Conservation (phyloP, 441 rosid species). For the Mallotus japonicus region DNA sequence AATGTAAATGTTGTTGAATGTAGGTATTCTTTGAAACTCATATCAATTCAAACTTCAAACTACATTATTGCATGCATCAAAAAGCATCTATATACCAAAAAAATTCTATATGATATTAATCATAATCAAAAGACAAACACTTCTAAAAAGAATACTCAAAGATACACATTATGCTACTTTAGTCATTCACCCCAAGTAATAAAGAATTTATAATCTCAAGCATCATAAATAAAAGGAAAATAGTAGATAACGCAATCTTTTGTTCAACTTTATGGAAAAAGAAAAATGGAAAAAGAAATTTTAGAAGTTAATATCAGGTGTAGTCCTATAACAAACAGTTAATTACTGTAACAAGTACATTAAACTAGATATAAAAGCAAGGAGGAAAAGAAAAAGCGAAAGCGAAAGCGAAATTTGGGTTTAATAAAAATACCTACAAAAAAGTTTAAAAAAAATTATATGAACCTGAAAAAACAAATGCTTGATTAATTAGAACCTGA, state of each 20-base stretch:
- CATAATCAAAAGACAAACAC: not conserved
- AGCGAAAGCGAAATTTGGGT: too few relatives aligned
- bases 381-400: too few relatives aligned
- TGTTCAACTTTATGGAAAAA: not conserved
- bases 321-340: too few relatives aligned
- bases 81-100: not conserved
- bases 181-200: not conserved
- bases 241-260: not conserved
- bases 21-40: not conserved
- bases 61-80: not conserved
- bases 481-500: conserved; percentile 16
- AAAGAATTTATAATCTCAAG: too few relatives aligned
- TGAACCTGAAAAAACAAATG: conserved; percentile 64
- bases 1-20: too few relatives aligned
- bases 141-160: not conserved
- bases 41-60: not conserved
- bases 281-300: too few relatives aligned
- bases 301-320: too few relatives aligned
- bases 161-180: not conserved
- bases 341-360: too few relatives aligned
- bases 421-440: too few relatives aligned
- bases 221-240: not conserved
- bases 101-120: not conserved
- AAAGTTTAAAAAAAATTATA: too few relatives aligned
- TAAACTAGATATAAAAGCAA: too few relatives aligned